Evolutionary conservation across 23 red algal genomes (phyloP).

Genomic region (Chondrus crispus): DNA sequence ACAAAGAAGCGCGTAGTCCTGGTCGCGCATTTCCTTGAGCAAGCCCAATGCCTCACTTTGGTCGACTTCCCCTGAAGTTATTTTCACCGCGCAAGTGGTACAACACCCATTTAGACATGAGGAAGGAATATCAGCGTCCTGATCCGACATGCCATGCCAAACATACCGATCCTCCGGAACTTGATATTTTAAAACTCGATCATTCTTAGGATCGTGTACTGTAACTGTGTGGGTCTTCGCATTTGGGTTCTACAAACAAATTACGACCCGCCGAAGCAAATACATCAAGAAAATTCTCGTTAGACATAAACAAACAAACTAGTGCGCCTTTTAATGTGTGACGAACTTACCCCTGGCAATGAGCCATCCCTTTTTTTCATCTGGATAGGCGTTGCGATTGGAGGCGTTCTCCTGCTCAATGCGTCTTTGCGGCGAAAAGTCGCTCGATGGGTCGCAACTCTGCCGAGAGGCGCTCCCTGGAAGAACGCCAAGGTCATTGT

Average conservation of each 20-base stretch:
- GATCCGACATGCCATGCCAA: slow-evolving; percentile 84
- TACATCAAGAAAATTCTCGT: background rate
- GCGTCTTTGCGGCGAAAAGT: too few species aligned
- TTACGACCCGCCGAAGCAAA: background rate
- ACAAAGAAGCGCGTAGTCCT: slow-evolving; percentile 91
- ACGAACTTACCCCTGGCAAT: slow-evolving; percentile 35
- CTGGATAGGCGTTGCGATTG: background rate
- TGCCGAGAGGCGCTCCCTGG: too few species aligned
- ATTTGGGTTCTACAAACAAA: background rate
- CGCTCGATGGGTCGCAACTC: too few species aligned
- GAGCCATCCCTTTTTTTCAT: slow-evolving; percentile 29
- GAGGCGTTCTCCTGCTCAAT: too few species aligned
- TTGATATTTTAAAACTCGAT: slow-evolving; percentile 5
- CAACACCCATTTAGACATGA: slow-evolving; percentile 97
- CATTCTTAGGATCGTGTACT: slow-evolving; percentile 55
- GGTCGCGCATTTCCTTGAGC: slow-evolving; percentile 65
- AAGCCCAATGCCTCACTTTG: slow-evolving; percentile 90
- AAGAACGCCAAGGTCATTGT: too few species aligned
- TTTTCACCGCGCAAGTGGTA: slow-evolving; percentile 93
- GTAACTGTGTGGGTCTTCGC: slow-evolving; percentile 76
- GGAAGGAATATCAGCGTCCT: slow-evolving; percentile 70
- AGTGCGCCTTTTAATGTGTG: background rate
- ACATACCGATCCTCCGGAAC: slow-evolving; percentile 99
- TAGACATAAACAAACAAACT: background rate
- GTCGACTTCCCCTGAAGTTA: slow-evolving; percentile 43